Percentiles rank a stretch among this genome's conserved stretches.
Evolutionary conservation across 1,284 basidiomycete genomes (phyloP).

Genomic region (Cutaneotrichosporon sp.): DNA sequence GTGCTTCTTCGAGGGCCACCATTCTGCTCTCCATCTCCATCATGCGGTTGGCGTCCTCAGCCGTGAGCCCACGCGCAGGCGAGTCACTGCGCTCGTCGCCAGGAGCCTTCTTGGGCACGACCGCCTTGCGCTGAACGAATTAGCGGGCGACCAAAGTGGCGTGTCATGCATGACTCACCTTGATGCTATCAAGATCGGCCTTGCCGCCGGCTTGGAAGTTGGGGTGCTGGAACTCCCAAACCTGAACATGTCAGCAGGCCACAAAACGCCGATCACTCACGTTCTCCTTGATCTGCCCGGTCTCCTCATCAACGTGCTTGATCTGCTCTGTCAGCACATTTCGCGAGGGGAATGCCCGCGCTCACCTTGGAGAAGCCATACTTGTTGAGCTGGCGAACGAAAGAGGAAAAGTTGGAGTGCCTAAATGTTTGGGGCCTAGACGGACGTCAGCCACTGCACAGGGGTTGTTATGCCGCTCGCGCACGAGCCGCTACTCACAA

Average conservation of each 20-base stretch:
- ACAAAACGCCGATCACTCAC: constrained; percentile 34
- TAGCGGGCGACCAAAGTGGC: background rate
- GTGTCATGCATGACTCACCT: constrained; percentile 49
- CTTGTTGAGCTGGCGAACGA: constrained; percentile 95
- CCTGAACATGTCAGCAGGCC: background rate
- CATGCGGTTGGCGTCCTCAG: constrained; percentile 38
- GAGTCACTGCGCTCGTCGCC: constrained; percentile 36
- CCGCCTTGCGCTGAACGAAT: constrained; percentile 68
- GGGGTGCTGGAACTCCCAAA: constrained; percentile 94
- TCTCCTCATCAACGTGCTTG: constrained; percentile 48
- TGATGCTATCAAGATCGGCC: constrained; percentile 88
- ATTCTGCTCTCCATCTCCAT: constrained; percentile 43
- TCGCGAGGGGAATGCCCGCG: background rate
- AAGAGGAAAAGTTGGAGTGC: constrained; percentile 94
- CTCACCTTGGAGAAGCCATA: constrained; percentile 94
- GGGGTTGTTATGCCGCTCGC: background rate
- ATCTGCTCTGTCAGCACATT: constrained; percentile 30
- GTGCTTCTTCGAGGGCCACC: constrained; percentile 37
- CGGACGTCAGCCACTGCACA: constrained; percentile 2
- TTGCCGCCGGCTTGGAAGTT: constrained; percentile 86
- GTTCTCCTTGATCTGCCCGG: constrained; percentile 47
- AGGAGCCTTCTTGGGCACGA: constrained; percentile 52
- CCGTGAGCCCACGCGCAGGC: constrained; percentile 32
- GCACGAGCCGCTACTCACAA: constrained; percentile 54
- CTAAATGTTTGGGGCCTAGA: constrained; percentile 82